Conservation (phyloP, 192 early-diverging fungal species). For the Irineochytrium annulatum region DNA sequence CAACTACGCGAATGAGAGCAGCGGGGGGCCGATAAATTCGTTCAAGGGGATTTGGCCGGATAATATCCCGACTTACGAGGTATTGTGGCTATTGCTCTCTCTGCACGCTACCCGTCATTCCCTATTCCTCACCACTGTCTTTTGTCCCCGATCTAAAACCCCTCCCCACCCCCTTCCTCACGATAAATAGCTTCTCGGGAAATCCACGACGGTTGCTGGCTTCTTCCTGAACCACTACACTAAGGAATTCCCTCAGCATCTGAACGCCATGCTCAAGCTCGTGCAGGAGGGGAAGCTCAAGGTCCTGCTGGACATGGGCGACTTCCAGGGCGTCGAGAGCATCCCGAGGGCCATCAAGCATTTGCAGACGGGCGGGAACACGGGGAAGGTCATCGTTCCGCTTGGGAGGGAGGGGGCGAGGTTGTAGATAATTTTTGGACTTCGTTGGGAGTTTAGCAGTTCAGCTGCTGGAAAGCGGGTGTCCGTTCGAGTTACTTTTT, state of each 20-base stretch:
- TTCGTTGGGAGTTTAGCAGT: no score
- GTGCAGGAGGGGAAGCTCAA: conserved; percentile 33
- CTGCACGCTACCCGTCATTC: background rate
- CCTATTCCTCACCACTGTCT: background rate
- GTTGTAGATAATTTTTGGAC: background rate
- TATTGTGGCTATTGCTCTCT: no score
- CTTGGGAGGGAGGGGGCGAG: background rate
- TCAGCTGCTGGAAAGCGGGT: no score
- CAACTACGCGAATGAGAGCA: conserved; percentile 15
- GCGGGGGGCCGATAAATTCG: conserved; percentile 16
- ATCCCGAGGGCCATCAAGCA: conserved; percentile 43
- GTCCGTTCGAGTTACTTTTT: no score
- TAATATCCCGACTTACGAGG: no score
- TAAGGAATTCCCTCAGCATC: conserved; percentile 20
- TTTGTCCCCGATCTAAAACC: background rate
- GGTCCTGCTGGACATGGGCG: conserved; percentile 35
- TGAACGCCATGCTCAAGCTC: conserved; percentile 25
- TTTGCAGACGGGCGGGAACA: conserved; percentile 49
- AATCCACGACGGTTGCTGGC: conserved; percentile 46
- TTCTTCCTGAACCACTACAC: conserved; percentile 55
- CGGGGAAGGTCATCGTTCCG: conserved; percentile 52
- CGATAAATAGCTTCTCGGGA: conserved; percentile 32
- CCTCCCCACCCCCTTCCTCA: background rate
- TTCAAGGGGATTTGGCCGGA: no score
- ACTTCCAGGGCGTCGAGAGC: conserved; percentile 31